These are phyloP conservation scores for Fusarium sororula DNA, from an alignment of 2,329 filamentous ascomycete species.

Conservation along the genomic window DNA sequence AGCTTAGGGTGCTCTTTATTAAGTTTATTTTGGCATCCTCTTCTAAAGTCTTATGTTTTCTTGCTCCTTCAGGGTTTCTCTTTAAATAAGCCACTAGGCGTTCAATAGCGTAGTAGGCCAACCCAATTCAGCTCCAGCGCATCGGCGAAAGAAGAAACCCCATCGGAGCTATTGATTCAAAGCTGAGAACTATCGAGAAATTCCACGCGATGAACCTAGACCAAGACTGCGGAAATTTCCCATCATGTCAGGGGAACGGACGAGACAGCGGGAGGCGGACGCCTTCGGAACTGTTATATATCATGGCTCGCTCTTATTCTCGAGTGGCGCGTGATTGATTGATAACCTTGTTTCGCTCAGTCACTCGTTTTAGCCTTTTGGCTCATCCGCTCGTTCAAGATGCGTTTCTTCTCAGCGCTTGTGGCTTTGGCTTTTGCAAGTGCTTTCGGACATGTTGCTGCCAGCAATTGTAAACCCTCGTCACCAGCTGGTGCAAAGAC, in stretches of 20 bases:
- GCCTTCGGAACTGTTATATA: background rate
- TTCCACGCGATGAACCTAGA: background rate
- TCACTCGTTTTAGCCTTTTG: slow-evolving; percentile 1
- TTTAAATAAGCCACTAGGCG: background rate
- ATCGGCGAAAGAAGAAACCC: background rate
- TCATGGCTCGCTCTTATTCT: background rate
- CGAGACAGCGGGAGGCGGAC: slow-evolving; percentile 1
- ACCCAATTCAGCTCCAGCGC: background rate
- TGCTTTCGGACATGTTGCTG: background rate
- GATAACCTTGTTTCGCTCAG: background rate
- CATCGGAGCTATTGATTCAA: slow-evolving; percentile 1
- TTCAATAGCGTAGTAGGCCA: slow-evolving; percentile 12
- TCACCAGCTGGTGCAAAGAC: background rate
- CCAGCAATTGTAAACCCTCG: slow-evolving; percentile 21
- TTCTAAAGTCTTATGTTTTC: background rate
- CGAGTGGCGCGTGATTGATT: background rate
- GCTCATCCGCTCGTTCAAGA: slow-evolving; percentile 16
- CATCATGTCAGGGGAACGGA: background rate
- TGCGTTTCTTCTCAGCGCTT: slow-evolving; percentile 24
- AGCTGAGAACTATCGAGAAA: slow-evolving; percentile 17
- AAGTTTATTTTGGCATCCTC: background rate
- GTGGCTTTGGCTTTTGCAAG: slow-evolving; percentile 14
- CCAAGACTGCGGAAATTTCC: slow-evolving; percentile 2
- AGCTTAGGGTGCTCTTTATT: accelerated
- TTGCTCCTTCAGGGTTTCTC: background rate